Percentiles rank a stretch among this genome's conserved stretches.
phyloP scores from a whole-genome alignment of 306 rosid species.

The Fragaria nilgerrensis region DNA sequence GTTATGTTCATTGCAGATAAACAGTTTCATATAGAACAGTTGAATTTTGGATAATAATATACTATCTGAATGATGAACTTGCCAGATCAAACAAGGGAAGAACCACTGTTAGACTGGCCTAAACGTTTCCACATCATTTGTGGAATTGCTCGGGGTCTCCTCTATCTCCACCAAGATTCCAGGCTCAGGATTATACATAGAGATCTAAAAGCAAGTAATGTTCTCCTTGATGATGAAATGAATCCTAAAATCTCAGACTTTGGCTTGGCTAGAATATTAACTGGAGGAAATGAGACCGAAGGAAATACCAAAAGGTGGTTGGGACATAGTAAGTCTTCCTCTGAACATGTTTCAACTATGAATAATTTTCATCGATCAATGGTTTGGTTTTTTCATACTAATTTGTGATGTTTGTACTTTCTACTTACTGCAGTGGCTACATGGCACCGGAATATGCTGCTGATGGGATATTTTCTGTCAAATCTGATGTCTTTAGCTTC shows the following conservation, averaged over 20 bases:
- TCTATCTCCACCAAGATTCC: conserved; percentile 34
- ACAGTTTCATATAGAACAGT: background rate
- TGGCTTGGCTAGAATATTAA: conserved; percentile 43
- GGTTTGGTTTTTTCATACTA: background rate
- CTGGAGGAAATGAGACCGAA: conserved; percentile 39
- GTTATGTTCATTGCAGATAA: background rate
- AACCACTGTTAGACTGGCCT: conserved; percentile 17
- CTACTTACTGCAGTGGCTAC: background rate
- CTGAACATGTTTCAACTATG: background rate
- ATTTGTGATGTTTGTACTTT: background rate
- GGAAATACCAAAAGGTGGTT: conserved; percentile 45
- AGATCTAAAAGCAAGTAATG: conserved; percentile 3
- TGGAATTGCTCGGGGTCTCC: conserved; percentile 27
- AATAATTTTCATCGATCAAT: background rate
- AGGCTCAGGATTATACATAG: conserved; percentile 13
- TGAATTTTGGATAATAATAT: background rate
- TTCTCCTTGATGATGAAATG: background rate
- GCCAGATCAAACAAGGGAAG: conserved; percentile 11
- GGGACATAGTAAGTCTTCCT: conserved; percentile 54
- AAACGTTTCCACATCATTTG: conserved; percentile 23
- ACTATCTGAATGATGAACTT: background rate
- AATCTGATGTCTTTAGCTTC: conserved; percentile 58
- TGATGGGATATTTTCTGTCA: conserved; percentile 49
- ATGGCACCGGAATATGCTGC: conserved; percentile 18
- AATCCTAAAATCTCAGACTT: conserved; percentile 22